phyloP scores from a whole-genome alignment of 768 basidiomycete genomes.

The Ramaria sp. region DNA sequence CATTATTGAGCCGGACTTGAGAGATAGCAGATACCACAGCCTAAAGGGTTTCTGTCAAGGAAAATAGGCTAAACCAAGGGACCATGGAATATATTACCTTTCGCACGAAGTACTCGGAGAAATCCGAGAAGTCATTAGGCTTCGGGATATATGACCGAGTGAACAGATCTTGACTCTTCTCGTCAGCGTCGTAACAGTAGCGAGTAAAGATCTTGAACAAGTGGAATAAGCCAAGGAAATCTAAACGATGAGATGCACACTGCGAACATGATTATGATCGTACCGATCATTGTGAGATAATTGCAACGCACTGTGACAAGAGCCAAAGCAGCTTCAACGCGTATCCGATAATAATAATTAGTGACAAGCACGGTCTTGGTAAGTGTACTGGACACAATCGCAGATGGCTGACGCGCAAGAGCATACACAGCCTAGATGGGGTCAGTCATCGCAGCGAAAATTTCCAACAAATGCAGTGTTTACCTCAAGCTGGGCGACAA shows the following conservation, averaged over 20 bases:
- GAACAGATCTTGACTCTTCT: slow-evolving; percentile 73
- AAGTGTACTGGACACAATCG: slow-evolving; percentile 81
- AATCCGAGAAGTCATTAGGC: slow-evolving; percentile 88
- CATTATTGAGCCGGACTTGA: slow-evolving; percentile 75
- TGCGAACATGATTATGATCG: slow-evolving; percentile 22
- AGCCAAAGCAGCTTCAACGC: slow-evolving; percentile 86
- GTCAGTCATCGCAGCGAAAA: slow-evolving; percentile 2
- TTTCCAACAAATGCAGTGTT: slow-evolving; percentile 17
- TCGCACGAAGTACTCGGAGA: slow-evolving; percentile 89
- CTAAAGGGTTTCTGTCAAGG: slow-evolving; percentile 27
- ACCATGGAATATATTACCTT: slow-evolving; percentile 45
- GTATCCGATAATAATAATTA: slow-evolving; percentile 93
- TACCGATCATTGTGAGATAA: background rate
- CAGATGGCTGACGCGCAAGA: slow-evolving; percentile 67
- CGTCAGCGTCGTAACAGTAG: slow-evolving; percentile 84
- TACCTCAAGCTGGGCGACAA: slow-evolving; percentile 94
- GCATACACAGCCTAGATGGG: slow-evolving; percentile 77
- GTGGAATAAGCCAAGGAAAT: slow-evolving; percentile 89
- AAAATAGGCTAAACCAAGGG: background rate
- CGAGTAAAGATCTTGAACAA: slow-evolving; percentile 90
- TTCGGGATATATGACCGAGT: slow-evolving; percentile 84
- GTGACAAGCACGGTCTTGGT: slow-evolving; percentile 90
- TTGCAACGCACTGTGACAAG: slow-evolving; percentile 57
- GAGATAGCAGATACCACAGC: slow-evolving; percentile 74
- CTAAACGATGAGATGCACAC: slow-evolving; percentile 76